A percentile compares a stretch with the other conserved stretches of the same genome.
Evolutionary conservation across 1,284 basidiomycete genomes (phyloP).

Genomic region (Moesziomyces globuligerus): DNA sequence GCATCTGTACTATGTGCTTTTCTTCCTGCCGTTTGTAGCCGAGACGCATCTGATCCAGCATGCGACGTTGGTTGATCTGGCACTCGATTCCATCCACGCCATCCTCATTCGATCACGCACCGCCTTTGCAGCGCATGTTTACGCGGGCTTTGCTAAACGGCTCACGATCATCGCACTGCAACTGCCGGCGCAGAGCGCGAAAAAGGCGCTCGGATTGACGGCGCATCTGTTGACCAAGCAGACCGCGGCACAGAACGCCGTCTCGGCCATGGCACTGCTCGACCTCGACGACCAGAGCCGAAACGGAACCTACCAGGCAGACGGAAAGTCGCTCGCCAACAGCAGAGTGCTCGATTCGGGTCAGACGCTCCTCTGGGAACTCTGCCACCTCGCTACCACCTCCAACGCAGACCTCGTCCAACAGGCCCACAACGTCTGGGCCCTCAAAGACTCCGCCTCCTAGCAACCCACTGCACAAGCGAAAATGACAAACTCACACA

Average conservation of each 20-base stretch:
- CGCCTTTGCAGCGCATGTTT: constrained; percentile 77
- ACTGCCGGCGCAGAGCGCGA: neutral
- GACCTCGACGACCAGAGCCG: constrained; percentile 29
- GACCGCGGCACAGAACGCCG: constrained; percentile 5
- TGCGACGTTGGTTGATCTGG: constrained; percentile 9
- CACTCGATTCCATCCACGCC: constrained; percentile 45
- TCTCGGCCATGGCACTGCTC: constrained; percentile 17
- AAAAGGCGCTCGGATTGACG: constrained; percentile 11
- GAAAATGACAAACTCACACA: neutral
- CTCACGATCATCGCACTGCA: constrained; percentile 69
- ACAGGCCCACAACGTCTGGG: constrained; percentile 17
- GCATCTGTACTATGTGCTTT: constrained; percentile 75
- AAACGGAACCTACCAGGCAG: constrained; percentile 18
- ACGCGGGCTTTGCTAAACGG: constrained; percentile 82
- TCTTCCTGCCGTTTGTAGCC: constrained; percentile 69
- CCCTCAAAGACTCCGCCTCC: constrained; percentile 23
- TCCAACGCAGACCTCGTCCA: constrained; percentile 1
- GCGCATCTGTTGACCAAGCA: constrained; percentile 26
- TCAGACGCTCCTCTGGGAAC: constrained; percentile 32
- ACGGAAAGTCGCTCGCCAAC: constrained; percentile 25
- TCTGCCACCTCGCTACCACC: constrained; percentile 1
- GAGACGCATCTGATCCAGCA: constrained; percentile 70
- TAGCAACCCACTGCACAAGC: no score
- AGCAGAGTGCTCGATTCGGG: constrained; percentile 18
- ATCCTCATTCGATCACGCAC: constrained; percentile 84